These are phyloP conservation scores for Heliamphora exappendiculata DNA, from an alignment of 148 eudicot species.

Conservation along the genomic window DNA sequence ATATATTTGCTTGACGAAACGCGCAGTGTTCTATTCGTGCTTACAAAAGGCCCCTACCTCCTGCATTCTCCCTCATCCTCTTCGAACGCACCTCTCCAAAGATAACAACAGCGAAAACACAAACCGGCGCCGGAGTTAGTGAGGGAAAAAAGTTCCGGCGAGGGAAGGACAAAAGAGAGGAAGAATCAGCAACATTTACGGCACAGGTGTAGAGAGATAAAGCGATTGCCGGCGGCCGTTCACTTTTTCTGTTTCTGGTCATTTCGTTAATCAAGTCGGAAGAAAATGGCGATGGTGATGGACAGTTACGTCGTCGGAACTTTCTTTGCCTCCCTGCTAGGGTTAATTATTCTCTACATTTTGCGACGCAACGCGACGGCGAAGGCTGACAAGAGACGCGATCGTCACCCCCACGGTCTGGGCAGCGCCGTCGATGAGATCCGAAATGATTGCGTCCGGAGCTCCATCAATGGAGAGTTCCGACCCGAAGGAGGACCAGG, in stretches of 20 bases:
- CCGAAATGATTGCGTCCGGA: slow-evolving; percentile 28
- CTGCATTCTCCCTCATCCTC: too few species aligned
- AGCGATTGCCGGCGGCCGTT: too few species aligned
- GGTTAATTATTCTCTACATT: slow-evolving; percentile 27
- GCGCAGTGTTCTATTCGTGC: too few species aligned
- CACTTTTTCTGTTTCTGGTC: too few species aligned
- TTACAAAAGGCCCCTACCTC: too few species aligned
- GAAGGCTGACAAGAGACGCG: neutral
- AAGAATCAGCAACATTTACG: neutral
- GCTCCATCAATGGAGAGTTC: slow-evolving; percentile 13
- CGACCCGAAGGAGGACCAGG: too few species aligned
- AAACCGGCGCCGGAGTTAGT: neutral
- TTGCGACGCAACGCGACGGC: slow-evolving; percentile 8
- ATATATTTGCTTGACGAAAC: too few species aligned
- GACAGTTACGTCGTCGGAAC: slow-evolving; percentile 28
- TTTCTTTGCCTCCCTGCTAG: slow-evolving; percentile 29
- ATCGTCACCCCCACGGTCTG: too few species aligned
- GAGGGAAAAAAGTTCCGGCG: too few species aligned
- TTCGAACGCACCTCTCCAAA: too few species aligned
- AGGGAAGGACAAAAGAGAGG: too few species aligned
- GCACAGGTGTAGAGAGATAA: neutral
- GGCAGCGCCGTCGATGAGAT: slow-evolving; percentile 5
- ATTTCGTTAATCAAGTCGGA: neutral
- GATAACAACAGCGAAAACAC: too few species aligned
- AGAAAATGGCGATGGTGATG: slow-evolving; percentile 8